These are phyloP conservation scores for Ophiostoma pallidulum DNA, from an alignment of 2,329 filamentous ascomycete genomes.

Conservation along the genomic window DNA sequence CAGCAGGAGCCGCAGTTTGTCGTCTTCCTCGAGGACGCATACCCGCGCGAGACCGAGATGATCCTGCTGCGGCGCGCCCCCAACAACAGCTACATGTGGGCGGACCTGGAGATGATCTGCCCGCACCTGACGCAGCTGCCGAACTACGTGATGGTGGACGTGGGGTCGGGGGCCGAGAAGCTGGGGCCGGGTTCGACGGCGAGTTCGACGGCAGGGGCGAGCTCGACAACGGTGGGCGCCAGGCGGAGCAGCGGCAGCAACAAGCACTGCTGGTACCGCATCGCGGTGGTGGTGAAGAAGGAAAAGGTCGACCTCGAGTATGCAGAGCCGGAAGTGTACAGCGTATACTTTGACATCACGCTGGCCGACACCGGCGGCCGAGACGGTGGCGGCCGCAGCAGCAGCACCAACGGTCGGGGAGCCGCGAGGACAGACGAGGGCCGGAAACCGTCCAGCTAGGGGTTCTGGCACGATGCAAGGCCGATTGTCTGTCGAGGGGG, in stretches of 20 bases:
- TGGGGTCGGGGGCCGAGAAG: not conserved
- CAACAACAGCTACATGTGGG: slow-evolving; percentile 9
- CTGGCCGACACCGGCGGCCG: not conserved
- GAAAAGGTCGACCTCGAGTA: not conserved
- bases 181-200: no score
- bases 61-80: slow-evolving; percentile 7
- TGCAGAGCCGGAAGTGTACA: not conserved
- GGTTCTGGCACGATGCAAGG: no score
- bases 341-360: slow-evolving; percentile 3
- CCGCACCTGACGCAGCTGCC: not conserved
- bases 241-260: no score
- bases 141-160: not conserved
- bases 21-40: slow-evolving; percentile 5
- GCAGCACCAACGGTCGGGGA: no score
- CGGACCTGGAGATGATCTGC: slow-evolving; percentile 4
- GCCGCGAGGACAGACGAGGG: no score
- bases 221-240: no score
- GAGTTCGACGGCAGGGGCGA: no score
- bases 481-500: no score
- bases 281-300: not conserved
- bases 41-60: slow-evolving; percentile 8
- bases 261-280: slow-evolving; percentile 1
- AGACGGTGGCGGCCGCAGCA: no score
- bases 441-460: no score
- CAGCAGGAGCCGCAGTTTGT: not conserved